Evolutionary conservation across 257 asterid species (phyloP).

Genomic region (Ilex asprella): DNA sequence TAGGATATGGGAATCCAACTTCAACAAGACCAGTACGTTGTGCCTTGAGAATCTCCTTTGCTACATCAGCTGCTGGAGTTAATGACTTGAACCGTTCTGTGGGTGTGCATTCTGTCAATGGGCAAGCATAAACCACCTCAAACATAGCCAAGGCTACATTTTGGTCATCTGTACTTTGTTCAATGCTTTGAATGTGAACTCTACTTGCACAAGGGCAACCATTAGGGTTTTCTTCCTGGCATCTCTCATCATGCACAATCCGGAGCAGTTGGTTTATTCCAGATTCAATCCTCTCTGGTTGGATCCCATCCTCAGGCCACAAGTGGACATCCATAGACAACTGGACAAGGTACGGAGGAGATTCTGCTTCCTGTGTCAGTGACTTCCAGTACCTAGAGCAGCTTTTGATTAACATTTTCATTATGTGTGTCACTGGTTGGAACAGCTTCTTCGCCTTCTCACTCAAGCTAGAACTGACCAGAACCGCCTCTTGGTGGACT

Average conservation of each 20-base stretch:
- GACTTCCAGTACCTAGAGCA: constrained; percentile 93
- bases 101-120: constrained; percentile 48
- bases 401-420: constrained; percentile 40
- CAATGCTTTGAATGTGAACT: constrained; percentile 93
- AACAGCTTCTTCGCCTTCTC: constrained; percentile 45
- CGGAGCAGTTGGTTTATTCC: constrained; percentile 73
- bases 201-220: constrained; percentile 74
- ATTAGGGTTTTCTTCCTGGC: constrained; percentile 50
- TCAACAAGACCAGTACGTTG: constrained; percentile 42
- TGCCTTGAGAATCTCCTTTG: constrained; percentile 71
- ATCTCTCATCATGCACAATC: constrained; percentile 65
- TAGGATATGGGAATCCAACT: constrained; percentile 75
- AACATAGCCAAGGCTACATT: constrained; percentile 79
- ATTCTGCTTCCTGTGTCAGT: constrained; percentile 95
- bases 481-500: constrained; percentile 30
- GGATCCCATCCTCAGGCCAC: constrained; percentile 99
- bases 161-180: constrained; percentile 56
- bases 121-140: constrained; percentile 85
- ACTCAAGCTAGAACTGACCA: constrained; percentile 43
- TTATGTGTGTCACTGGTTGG: constrained; percentile 35
- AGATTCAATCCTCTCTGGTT: constrained; percentile 95
- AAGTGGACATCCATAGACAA: constrained; percentile 78
- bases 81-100: constrained; percentile 68
- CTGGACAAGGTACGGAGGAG: constrained; percentile 97
- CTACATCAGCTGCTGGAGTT: constrained; percentile 96